Evolutionary conservation across 768 basidiomycete genomes (phyloP).

Genomic region (Xerocomellus chrysenteron): DNA sequence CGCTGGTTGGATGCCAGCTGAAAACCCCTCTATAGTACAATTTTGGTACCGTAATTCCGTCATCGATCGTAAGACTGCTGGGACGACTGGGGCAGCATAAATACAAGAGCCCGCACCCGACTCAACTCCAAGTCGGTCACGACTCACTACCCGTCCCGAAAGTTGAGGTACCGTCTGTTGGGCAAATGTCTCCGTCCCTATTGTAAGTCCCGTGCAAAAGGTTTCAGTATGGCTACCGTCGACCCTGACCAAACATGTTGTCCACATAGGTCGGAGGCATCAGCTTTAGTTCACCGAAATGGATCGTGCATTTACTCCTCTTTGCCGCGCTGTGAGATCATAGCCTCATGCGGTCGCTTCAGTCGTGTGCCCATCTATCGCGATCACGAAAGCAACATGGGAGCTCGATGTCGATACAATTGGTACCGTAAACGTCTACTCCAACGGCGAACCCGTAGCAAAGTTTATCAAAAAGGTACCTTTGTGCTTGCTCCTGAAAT

Average conservation of each 20-base stretch:
- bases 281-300: constrained; percentile 30
- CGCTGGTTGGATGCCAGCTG: not conserved
- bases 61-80: not conserved
- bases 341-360: not conserved
- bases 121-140: too few relatives aligned
- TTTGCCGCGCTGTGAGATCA: not conserved
- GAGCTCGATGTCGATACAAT: constrained; percentile 40
- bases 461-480: constrained; percentile 38
- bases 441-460: constrained; percentile 36
- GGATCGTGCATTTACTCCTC: constrained; percentile 19
- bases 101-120: too few relatives aligned
- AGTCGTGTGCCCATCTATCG: constrained; percentile 31
- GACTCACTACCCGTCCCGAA: not conserved
- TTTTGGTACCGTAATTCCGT: not conserved
- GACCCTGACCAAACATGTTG: not conserved
- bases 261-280: constrained; percentile 24
- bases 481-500: not conserved
- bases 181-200: constrained; percentile 36
- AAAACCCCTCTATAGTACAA: not conserved
- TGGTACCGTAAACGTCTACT: constrained; percentile 40
- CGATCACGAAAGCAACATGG: constrained; percentile 40
- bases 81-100: not conserved
- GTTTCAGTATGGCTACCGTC: not conserved
- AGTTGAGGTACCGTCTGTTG: constrained; percentile 25
- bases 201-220: constrained; percentile 17